Conservation (phyloP, 2,329 filamentous ascomycete genomes). For the Cladophialophora exuberans region DNA sequence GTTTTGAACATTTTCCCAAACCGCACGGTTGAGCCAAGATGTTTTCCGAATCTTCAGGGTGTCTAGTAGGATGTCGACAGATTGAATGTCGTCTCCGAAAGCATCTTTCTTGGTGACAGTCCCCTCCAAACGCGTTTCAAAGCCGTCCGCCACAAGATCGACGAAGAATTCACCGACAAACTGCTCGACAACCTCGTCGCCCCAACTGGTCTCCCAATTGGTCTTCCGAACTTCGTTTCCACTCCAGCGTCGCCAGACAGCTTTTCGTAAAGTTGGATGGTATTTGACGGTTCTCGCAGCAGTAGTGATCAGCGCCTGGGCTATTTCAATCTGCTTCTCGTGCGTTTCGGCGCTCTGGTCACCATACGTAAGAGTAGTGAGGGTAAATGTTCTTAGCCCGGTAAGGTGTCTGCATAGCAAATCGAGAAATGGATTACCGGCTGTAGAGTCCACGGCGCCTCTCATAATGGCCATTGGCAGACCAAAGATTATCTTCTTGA, state of each 20-base stretch:
- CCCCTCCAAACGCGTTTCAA: not conserved
- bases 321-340: not conserved
- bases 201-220: too few relatives aligned
- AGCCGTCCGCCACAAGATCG: not conserved
- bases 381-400: not conserved
- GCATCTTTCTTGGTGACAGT: not conserved
- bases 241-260: conserved; percentile 4
- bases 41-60: not conserved
- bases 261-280: conserved; percentile 1
- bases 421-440: not conserved
- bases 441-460: not conserved
- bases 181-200: not conserved
- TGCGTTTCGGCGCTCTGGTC: not conserved
- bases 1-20: not conserved
- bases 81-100: not conserved
- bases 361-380: not conserved
- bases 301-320: not conserved
- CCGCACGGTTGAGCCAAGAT: not conserved
- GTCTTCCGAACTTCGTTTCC: not conserved
- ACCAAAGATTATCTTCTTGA: not conserved
- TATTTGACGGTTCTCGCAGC: not conserved
- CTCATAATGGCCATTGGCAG: not conserved
- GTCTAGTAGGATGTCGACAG: not conserved
- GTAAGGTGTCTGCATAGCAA: not conserved
- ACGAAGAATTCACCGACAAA: not conserved